Base-by-base conservation (phyloP, 345 rosid species). In the Lepidium sativum region DNA sequence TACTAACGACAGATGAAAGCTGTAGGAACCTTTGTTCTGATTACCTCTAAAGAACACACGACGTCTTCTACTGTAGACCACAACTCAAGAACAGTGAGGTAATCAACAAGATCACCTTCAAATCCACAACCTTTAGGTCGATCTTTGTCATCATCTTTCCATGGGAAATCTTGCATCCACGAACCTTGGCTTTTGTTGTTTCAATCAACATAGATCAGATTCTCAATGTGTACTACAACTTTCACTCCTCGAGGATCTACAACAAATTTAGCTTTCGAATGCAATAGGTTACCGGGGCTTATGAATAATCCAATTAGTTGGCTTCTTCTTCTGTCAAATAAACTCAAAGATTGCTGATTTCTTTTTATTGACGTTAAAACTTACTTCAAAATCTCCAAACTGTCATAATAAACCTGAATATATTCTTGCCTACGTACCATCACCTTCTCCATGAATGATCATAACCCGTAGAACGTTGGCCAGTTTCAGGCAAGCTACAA, bases 151-250 rank as follows among this genome's bases (percentile, higher is more conserved):
- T 73, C 80, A 74, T 82, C 85, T 79, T 94, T 94, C 97, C 90
- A 90, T 25, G 99, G 99, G 72, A 94, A 94, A 83, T 94, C 97
- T 87, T 94, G 97, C 95, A 87, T 86, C 99, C 99, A 94, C 72
- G 90, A 75, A 55, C 97, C 99, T 82, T 90, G 99, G 59, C 82
- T 90, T 75, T 90, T 94, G 80, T 90, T 86, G 75, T 94, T 94
- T 97, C 99, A 94, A 73, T 90, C 99, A 66, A 87, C 95, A 54
- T 80, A 53, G 69, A 94, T 94, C 60, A 94, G 72, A 76, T 90
- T 94, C 17, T 97, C 97, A 0, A 97, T 94, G 72, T 94, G 99
- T 35, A 94, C 84, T 64, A 87, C 80, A 73, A 92, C 64, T 78
- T 96, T 80, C 45, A 92, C 84, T 49, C 99, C 96, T 58, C 34